phyloP scores from a whole-genome alignment of 805 yeast species.

The Vanderwaltozyma tropicalis region DNA sequence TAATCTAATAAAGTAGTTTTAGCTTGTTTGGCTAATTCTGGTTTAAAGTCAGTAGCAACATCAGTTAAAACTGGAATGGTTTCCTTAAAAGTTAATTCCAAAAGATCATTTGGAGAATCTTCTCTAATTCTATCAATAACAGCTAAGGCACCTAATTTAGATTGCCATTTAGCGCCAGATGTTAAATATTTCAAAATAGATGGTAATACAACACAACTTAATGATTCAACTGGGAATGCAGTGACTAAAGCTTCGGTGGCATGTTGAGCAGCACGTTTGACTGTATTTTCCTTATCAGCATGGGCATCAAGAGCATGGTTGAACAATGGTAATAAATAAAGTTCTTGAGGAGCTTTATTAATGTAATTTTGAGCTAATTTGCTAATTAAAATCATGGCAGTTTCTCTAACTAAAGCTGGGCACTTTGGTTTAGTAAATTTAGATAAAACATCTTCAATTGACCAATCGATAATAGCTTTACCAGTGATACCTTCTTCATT shows the following conservation, averaged over 20 bases:
- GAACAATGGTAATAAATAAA: constrained; percentile 56
- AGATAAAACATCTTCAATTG: constrained; percentile 48
- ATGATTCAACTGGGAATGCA: constrained; percentile 65
- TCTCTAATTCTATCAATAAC: constrained; percentile 63
- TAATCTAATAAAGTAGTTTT: constrained; percentile 55
- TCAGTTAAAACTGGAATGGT: constrained; percentile 81
- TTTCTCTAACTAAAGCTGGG: constrained; percentile 65
- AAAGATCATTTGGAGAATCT: constrained; percentile 73
- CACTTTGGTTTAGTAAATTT: constrained; percentile 67
- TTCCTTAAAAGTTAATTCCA: constrained; percentile 69
- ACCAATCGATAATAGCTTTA: constrained; percentile 48
- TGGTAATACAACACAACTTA: constrained; percentile 59
- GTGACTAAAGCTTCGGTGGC: constrained; percentile 64
- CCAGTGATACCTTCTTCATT: constrained; percentile 30
- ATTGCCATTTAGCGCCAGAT: constrained; percentile 83
- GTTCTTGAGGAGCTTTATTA: constrained; percentile 64
- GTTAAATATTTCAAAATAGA: constrained; percentile 56
- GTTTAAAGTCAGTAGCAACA: constrained; percentile 90
- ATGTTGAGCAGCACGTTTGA: constrained; percentile 75
- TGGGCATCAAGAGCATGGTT: constrained; percentile 56
- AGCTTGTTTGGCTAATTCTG: constrained; percentile 86
- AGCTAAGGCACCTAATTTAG: constrained; percentile 71
- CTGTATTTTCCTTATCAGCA: constrained; percentile 81
- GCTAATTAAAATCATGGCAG: constrained; percentile 53
- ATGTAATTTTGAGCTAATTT: constrained; percentile 51